These are phyloP conservation scores for Lactarius akahatsu DNA, from an alignment of 768 basidiomycete species.

Conservation along the genomic window DNA sequence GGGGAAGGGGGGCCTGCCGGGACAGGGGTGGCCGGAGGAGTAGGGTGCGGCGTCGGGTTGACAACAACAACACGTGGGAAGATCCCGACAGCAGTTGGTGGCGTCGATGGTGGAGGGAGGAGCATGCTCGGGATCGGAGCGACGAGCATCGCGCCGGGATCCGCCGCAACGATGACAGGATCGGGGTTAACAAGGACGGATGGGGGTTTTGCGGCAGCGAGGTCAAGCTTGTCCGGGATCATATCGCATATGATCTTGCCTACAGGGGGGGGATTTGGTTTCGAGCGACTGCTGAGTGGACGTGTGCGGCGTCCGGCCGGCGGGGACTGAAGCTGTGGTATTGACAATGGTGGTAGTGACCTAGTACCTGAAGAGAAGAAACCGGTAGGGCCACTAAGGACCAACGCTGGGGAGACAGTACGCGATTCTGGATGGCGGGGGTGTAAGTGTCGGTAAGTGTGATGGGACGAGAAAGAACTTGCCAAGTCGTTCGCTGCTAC, in stretches of 20 bases:
- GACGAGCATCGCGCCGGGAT: slow-evolving; percentile 29
- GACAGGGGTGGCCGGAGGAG: slow-evolving; percentile 69
- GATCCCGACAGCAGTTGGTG: slow-evolving; percentile 32
- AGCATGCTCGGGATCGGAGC: slow-evolving; percentile 33
- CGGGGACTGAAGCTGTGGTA: background rate
- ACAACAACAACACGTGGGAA: slow-evolving; percentile 66
- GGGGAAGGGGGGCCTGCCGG: slow-evolving; percentile 32
- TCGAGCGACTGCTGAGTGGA: slow-evolving; percentile 19
- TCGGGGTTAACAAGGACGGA: slow-evolving; percentile 26
- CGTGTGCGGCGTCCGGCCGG: background rate
- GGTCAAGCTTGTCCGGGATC: slow-evolving; percentile 45
- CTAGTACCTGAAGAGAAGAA: slow-evolving; percentile 1
- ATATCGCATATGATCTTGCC: slow-evolving; percentile 60
- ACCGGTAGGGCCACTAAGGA: background rate
- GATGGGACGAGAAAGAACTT: background rate
- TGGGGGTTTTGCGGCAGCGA: slow-evolving; percentile 31
- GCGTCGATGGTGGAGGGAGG: slow-evolving; percentile 25
- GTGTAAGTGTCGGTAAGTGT: background rate
- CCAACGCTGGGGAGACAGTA: slow-evolving; percentile 4
- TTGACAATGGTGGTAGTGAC: background rate
- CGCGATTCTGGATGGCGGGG: background rate
- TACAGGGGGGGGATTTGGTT: slow-evolving; percentile 36
- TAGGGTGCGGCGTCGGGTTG: slow-evolving; percentile 75
- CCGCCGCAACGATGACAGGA: slow-evolving; percentile 25
- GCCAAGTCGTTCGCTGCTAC: background rate